Base-by-base conservation (phyloP, 2,329 filamentous ascomycete species). In the Fusarium buharicum region DNA sequence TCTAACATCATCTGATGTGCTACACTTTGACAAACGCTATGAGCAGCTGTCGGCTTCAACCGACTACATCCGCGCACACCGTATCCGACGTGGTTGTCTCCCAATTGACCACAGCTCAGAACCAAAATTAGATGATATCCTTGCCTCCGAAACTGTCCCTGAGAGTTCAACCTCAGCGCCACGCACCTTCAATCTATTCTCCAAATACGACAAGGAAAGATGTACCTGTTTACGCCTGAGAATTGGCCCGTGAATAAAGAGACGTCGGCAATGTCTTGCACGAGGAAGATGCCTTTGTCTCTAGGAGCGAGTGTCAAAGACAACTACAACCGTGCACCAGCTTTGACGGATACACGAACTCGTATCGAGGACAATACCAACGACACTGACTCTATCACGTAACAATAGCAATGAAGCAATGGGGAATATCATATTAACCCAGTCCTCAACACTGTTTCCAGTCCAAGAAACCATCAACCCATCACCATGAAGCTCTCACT, bases 31-130 rank as follows among this genome's bases (percentile, higher is more conserved):
- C 55, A 65, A 31, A 69, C 20, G 50, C 37, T 71, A 71, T 60
- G 59, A 64, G 4, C 55, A 61, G 30, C 62, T 72, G 13, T 69
- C 69, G 4, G 59, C 38, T 1, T 70, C 62, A 37, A 47, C 71
- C 18, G 44, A 68, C 69, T 6, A 72, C n/a, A n/a, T n/a, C 67
- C 55, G 9, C 70, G 58, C 6, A 59, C 69, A 2, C 64, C 69
- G 1, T 69, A 71, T 40, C 69, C 70, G n/a, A n/a, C 20, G 20
- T 22, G 20, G 6, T 22, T 22, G 1, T 55, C 37, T 12, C 17
- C 13, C 33, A 17, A 8, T 10, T 6, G 12, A 20, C 4, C 20
- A 4, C 17, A 37, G 10, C 17, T 20, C 34, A 18, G 1, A 13
- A 20, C 34, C 17, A 37, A 20, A 10, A 37, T 9, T 10, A 28